Percentiles rank a stretch among this genome's conserved stretches.
These are phyloP conservation scores for Colletotrichum magnum DNA, from an alignment of 2,329 filamentous ascomycete species.

Conservation along the genomic window DNA sequence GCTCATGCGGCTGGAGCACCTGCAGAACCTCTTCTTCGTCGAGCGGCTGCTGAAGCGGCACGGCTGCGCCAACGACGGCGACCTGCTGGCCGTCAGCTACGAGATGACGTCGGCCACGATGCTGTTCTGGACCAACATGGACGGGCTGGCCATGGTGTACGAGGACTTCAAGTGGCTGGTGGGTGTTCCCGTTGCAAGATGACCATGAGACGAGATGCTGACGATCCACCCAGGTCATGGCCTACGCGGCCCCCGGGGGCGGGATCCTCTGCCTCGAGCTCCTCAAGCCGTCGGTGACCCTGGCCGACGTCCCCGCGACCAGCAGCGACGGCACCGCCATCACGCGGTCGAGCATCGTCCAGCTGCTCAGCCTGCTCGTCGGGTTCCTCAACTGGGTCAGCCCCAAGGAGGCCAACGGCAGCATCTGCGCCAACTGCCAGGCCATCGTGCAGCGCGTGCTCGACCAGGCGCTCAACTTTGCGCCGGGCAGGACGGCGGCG, in stretches of 20 bases:
- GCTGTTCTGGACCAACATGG: conserved; percentile 64
- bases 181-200: conserved; percentile 39
- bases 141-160: conserved; percentile 57
- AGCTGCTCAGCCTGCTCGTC: conserved; percentile 65
- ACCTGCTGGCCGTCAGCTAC: conserved; percentile 61
- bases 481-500: conserved; percentile 38
- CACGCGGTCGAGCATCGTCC: conserved; percentile 64
- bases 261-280: conserved; percentile 67
- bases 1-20: conserved; percentile 62
- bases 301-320: conserved; percentile 42
- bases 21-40: conserved; percentile 72
- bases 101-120: conserved; percentile 63
- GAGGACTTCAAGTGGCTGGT: conserved; percentile 65
- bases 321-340: conserved; percentile 51
- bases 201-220: no score
- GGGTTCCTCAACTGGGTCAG: conserved; percentile 66
- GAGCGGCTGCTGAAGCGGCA: conserved; percentile 68
- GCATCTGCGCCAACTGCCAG: conserved; percentile 61
- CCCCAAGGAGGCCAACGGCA: conserved; percentile 61
- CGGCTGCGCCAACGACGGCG: conserved; percentile 52
- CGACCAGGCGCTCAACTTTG: conserved; percentile 62
- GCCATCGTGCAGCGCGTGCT: conserved; percentile 64
- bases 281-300: conserved; percentile 50
- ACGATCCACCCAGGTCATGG: conserved; percentile 56
- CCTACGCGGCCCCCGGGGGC: conserved; percentile 63